These are phyloP conservation scores for Paramecium biaurelia DNA, from an alignment of 73 alveolate genomes.

Conservation along the genomic window DNA sequence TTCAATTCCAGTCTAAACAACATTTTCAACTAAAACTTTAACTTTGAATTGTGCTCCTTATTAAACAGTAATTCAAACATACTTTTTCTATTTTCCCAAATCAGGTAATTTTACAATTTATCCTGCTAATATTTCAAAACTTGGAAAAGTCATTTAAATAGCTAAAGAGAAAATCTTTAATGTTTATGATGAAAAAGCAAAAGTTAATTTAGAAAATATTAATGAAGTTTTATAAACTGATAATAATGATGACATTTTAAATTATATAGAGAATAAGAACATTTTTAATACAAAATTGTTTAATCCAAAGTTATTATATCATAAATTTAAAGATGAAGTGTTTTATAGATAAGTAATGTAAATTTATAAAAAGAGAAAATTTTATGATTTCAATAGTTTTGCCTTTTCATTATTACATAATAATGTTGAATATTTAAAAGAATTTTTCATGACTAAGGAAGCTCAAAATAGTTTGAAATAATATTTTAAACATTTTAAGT, in stretches of 20 bases:
- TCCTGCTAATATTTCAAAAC: slow-evolving; percentile 83
- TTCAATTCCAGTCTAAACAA: slow-evolving; percentile 75
- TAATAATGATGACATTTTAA: slow-evolving; percentile 67
- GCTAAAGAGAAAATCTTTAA: slow-evolving; percentile 65
- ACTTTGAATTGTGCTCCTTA: slow-evolving; percentile 69
- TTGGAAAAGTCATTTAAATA: slow-evolving; percentile 78
- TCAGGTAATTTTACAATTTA: slow-evolving; percentile 76
- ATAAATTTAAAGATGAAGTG: slow-evolving; percentile 72
- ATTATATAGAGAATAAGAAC: slow-evolving; percentile 68
- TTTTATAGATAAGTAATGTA: slow-evolving; percentile 76
- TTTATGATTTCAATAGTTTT: slow-evolving; percentile 74
- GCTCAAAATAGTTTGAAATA: background rate
- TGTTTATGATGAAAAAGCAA: slow-evolving; percentile 59
- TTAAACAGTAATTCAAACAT: slow-evolving; percentile 71
- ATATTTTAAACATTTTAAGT: background rate
- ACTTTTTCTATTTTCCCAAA: slow-evolving; percentile 92
- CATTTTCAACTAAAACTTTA: slow-evolving; percentile 71
- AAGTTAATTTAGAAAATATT: slow-evolving; percentile 69
- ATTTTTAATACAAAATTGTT: slow-evolving; percentile 66
- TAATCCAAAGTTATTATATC: slow-evolving; percentile 60
- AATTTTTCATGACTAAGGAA: slow-evolving; percentile 53
- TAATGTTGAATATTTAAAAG: slow-evolving; percentile 76
- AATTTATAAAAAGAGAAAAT: slow-evolving; percentile 73
- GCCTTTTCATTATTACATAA: slow-evolving; percentile 81
- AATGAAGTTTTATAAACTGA: slow-evolving; percentile 72